phyloP scores from a whole-genome alignment of 225 moss, liverwort and hornwort species.

The Sphagnum tenellum region DNA sequence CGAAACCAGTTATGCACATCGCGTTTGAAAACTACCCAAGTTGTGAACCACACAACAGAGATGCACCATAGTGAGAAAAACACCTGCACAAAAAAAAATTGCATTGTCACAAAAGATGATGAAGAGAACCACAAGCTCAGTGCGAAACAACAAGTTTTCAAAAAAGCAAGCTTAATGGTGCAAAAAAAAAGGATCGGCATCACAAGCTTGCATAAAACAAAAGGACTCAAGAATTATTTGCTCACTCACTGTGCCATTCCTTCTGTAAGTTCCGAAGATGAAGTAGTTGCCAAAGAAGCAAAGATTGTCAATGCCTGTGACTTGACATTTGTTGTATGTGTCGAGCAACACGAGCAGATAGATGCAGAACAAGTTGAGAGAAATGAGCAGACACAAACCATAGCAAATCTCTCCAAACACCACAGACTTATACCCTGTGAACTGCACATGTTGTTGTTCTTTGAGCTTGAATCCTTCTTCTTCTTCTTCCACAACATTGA shows the following conservation, averaged over 20 bases:
- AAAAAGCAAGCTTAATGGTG: too few relatives aligned
- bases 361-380: conserved; percentile 41
- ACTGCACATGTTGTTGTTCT: conserved; percentile 11
- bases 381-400: conserved; percentile 41
- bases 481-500: conserved; percentile 31
- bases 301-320: conserved; percentile 49
- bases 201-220: neutral
- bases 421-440: conserved; percentile 39
- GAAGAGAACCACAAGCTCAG: too few relatives aligned
- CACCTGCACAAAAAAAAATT: conserved; percentile 21
- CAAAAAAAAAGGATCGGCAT: neutral
- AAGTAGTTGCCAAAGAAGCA: conserved; percentile 65
- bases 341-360: conserved; percentile 48
- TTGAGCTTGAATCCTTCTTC: conserved; percentile 5
- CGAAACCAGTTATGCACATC: conserved; percentile 66
- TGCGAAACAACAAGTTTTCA: too few relatives aligned
- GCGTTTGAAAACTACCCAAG: conserved; percentile 46
- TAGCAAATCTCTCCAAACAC: conserved; percentile 47
- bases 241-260: conserved; percentile 38
- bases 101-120: too few relatives aligned
- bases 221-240: neutral
- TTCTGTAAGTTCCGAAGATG: conserved; percentile 54
- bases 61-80: conserved; percentile 62
- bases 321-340: conserved; percentile 40
- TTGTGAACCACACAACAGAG: conserved; percentile 45